Base-by-base conservation (phyloP, 352 stramenopile species). In the Pythium biforme region DNA sequence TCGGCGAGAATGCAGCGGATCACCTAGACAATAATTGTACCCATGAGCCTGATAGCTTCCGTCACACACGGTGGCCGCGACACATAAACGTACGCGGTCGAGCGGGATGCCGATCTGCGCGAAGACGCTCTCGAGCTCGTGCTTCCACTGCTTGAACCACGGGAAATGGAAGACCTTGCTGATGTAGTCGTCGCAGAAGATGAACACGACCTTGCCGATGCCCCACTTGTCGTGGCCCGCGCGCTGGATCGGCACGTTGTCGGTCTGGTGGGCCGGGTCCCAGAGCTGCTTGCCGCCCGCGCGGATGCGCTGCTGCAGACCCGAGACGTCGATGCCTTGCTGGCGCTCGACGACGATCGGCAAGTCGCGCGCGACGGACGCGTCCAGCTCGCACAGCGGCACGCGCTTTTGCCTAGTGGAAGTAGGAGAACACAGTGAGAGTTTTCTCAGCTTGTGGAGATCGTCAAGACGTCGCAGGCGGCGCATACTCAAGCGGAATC, bases 101-200 rank as follows among this genome's bases (percentile, higher is more conserved):
- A 89, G n/a, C 6, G 86, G 81, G 53, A 99, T 90, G 45, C 83
- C 62, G 37, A 98, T 85, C 48, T 90, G 74, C 63, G 95, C 69
- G 50, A 99, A 92, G 51, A 99, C 90, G 8, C 91, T 89, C 50
- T 73, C 67, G 22, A 95, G 73, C 57, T 94, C 79, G 57, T 61
- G 62, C 50, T 86, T 81, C 86, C 85, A 96, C 17, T 78, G 55
- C 69, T 97, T 77, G 67, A 93, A 98, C 86, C 91, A 99, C 17
- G 97, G 97, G 49, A 99, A 92, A 22, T 89, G 89, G 74, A 98
- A 99, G 29, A 98, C 89, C 25, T 85, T 86, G 65, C 94, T 88
- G 37, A 99, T 79, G 72, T 99, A 99, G 79, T 99, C 97, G 81
- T 99, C 97, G 66, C 92, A 98, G 80, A 99, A 99, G 46, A 99